These are phyloP conservation scores for Capsicum chinense DNA, from an alignment of 257 asterid species.

Conservation along the genomic window DNA sequence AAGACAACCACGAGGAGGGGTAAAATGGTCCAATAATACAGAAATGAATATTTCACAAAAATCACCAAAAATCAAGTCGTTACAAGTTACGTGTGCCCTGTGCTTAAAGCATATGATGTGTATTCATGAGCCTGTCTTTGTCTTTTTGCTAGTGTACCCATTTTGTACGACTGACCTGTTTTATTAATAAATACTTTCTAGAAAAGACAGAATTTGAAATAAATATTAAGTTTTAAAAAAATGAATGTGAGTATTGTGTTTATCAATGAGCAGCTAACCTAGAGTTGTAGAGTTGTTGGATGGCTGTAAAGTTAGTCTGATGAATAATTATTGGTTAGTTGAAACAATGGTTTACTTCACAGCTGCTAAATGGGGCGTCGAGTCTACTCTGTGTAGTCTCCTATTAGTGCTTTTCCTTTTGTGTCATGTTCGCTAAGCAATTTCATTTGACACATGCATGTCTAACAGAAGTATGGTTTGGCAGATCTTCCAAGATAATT, in stretches of 20 bases:
- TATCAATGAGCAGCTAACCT: slow-evolving; percentile 10
- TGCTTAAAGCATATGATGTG: background rate
- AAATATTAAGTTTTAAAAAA: background rate
- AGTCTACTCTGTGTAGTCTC: background rate
- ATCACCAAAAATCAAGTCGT: too few species aligned
- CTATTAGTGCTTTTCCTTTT: background rate
- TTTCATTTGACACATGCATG: slow-evolving; percentile 9
- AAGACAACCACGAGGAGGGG: too few species aligned
- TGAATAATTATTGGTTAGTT: background rate
- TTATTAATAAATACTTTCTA: background rate
- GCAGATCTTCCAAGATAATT: background rate
- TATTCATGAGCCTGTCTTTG: background rate
- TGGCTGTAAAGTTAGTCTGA: background rate
- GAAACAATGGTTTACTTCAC: background rate
- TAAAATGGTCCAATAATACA: too few species aligned
- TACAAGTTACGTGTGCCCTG: background rate
- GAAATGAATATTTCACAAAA: too few species aligned
- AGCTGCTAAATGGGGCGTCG: slow-evolving; percentile 11
- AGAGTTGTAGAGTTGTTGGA: slow-evolving; percentile 4
- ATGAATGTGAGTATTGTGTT: background rate
- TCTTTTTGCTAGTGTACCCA: background rate
- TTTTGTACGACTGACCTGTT: background rate
- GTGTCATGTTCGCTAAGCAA: background rate
- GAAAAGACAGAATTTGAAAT: background rate
- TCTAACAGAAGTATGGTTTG: background rate